phyloP scores from a whole-genome alignment of 108 stramenopile genomes.

The Nannochloropsis salina region DNA sequence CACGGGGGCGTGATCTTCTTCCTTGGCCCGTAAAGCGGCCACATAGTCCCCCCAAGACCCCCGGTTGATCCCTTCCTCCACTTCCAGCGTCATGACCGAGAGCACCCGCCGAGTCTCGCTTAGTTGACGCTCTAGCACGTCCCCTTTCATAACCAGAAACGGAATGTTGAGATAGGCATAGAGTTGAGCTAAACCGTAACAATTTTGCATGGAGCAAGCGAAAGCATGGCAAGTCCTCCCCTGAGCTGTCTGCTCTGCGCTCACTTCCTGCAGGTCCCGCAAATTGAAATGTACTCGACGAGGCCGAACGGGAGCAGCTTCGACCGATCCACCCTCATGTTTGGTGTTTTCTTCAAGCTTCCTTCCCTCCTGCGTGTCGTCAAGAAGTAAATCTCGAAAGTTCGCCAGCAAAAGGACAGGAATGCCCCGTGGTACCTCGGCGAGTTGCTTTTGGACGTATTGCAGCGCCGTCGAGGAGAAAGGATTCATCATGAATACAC shows the following conservation, averaged over 20 bases:
- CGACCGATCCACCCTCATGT: neutral
- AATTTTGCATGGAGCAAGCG: constrained; percentile 48
- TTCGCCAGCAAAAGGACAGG: constrained; percentile 29
- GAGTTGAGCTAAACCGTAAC: constrained; percentile 46
- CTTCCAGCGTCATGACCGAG: constrained; percentile 24
- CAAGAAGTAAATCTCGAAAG: constrained; percentile 32
- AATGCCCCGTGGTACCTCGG: constrained; percentile 26
- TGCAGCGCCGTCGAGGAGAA: constrained; percentile 37
- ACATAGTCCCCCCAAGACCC: constrained; percentile 28
- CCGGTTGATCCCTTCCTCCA: constrained; percentile 25
- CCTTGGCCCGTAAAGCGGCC: constrained; percentile 23
- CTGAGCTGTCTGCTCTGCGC: constrained; percentile 26
- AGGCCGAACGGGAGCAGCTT: neutral
- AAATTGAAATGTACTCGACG: constrained; percentile 23
- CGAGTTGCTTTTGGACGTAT: constrained; percentile 32
- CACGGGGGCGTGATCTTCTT: neutral
- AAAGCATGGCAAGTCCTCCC: constrained; percentile 28
- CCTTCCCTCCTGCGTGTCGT: neutral
- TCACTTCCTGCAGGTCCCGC: constrained; percentile 20
- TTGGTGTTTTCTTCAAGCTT: neutral
- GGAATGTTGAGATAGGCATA: constrained; percentile 47
- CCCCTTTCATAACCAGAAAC: constrained; percentile 42
- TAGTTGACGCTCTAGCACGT: constrained; percentile 27
- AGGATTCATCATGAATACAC: constrained; percentile 45
- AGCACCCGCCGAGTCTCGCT: neutral